These are phyloP conservation scores for Aspergillus panamensis DNA, from an alignment of 495 filamentous ascomycete species.

Conservation along the genomic window DNA sequence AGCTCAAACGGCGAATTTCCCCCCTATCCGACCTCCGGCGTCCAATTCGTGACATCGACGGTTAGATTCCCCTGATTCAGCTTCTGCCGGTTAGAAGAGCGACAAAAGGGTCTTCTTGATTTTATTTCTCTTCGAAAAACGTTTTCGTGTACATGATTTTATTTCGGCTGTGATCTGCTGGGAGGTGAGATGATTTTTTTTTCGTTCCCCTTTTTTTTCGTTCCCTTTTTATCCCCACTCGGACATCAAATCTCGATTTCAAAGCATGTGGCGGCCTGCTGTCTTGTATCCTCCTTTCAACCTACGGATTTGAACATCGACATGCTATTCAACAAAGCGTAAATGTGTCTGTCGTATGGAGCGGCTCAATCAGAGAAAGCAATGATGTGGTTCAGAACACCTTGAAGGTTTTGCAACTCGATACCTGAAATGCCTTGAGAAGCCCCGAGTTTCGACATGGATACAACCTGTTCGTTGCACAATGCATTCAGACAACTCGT, in stretches of 20 bases:
- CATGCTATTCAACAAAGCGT: too few relatives aligned
- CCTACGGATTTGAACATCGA: too few relatives aligned
- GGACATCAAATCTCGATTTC: background rate
- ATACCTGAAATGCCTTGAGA: background rate
- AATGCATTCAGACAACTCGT: background rate
- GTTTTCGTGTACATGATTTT: constrained; percentile 30
- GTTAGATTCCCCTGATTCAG: constrained; percentile 40
- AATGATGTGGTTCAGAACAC: too few relatives aligned
- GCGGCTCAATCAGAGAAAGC: too few relatives aligned
- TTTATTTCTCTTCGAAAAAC: constrained; percentile 22
- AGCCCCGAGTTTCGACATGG: background rate
- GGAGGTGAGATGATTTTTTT: constrained; percentile 33
- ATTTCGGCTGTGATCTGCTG: constrained; percentile 31
- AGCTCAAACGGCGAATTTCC: constrained; percentile 45
- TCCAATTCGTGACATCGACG: constrained; percentile 39
- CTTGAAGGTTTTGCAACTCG: background rate
- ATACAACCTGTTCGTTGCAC: background rate
- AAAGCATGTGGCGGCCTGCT: too few relatives aligned
- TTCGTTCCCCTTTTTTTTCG: constrained; percentile 8
- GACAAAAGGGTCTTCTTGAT: constrained; percentile 35
- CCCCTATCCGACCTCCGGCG: constrained; percentile 32
- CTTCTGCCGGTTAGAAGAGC: constrained; percentile 50
- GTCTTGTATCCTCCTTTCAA: too few relatives aligned
- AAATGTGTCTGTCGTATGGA: too few relatives aligned
- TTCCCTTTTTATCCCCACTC: constrained; percentile 14